Percentiles rank a stretch among this genome's conserved stretches.
Evolutionary conservation across 2,329 filamentous ascomycete genomes (phyloP).

Genomic region (Colletotrichum magnum): DNA sequence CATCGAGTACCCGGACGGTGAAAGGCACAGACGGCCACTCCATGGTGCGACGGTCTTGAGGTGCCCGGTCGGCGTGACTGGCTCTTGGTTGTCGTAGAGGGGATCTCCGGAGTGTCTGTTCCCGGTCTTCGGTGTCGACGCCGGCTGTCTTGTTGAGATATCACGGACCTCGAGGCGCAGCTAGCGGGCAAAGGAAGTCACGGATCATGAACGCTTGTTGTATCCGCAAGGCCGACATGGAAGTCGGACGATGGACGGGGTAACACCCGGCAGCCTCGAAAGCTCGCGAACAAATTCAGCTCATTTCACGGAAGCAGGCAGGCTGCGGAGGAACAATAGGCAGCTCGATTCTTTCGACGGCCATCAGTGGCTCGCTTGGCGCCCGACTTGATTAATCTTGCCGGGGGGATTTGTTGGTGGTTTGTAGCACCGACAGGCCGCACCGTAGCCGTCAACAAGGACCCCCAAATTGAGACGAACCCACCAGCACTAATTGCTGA

Average conservation of each 20-base stretch:
- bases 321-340: slow-evolving; percentile 26
- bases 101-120: slow-evolving; percentile 16
- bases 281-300: not conserved
- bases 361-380: too few species aligned
- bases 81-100: not conserved
- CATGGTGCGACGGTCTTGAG: slow-evolving; percentile 28
- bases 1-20: slow-evolving; percentile 35
- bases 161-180: slow-evolving; percentile 21
- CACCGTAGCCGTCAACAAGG: slow-evolving; percentile 1
- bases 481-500: slow-evolving; percentile 28
- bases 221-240: too few species aligned
- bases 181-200: not conserved
- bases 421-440: not conserved
- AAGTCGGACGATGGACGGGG: too few species aligned
- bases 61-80: not conserved
- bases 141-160: slow-evolving; percentile 11
- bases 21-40: slow-evolving; percentile 34
- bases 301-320: slow-evolving; percentile 12
- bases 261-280: not conserved
- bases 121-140: slow-evolving; percentile 6
- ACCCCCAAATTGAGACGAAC: slow-evolving; percentile 14
- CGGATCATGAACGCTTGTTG: too few species aligned
- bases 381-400: too few species aligned
- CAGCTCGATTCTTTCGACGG: slow-evolving; percentile 1
- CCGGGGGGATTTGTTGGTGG: not conserved